Evolutionary conservation across 371 early-diverging fungal species (phyloP).

Genomic region (Syncephalastrum contaminatum): DNA sequence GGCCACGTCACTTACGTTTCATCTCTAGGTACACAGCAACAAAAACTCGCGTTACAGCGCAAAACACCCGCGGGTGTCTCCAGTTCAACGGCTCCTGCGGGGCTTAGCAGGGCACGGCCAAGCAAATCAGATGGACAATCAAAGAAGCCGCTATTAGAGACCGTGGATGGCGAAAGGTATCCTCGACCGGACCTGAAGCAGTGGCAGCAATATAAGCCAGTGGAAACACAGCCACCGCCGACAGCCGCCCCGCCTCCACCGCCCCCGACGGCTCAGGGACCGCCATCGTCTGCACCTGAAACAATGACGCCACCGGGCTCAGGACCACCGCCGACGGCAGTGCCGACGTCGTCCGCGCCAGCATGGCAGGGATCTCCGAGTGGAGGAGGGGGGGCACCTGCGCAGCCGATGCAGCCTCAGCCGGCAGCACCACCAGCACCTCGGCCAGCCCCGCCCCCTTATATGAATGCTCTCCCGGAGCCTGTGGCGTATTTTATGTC

Average conservation of each 20-base stretch:
- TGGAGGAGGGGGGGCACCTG: slow-evolving; percentile 9
- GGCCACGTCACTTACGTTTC: too few species aligned
- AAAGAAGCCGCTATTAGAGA: slow-evolving; percentile 57
- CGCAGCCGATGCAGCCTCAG: slow-evolving; percentile 7
- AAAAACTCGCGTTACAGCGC: too few species aligned
- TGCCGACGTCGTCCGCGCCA: slow-evolving; percentile 7
- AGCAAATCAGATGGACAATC: background rate
- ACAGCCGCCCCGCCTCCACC: background rate
- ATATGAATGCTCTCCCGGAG: slow-evolving; percentile 41
- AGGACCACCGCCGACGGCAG: slow-evolving; percentile 6
- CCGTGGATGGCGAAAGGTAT: slow-evolving; percentile 72
- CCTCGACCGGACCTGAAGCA: slow-evolving; percentile 79
- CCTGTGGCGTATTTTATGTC: slow-evolving; percentile 59
- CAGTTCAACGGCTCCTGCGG: too few species aligned
- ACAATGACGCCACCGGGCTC: slow-evolving; percentile 2
- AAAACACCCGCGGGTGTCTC: too few species aligned
- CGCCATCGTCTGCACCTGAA: background rate
- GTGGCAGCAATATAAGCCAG: slow-evolving; percentile 70
- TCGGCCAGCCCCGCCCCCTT: slow-evolving; percentile 7
- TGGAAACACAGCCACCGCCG: slow-evolving; percentile 28
- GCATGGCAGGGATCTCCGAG: slow-evolving; percentile 4
- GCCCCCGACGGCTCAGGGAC: background rate
- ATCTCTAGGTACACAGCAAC: too few species aligned
- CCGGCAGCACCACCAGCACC: slow-evolving; percentile 18
- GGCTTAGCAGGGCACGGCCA: too few species aligned